phyloP scores from a whole-genome alignment of 208 protist genomes.

The Leishmania lainsoni region DNA sequence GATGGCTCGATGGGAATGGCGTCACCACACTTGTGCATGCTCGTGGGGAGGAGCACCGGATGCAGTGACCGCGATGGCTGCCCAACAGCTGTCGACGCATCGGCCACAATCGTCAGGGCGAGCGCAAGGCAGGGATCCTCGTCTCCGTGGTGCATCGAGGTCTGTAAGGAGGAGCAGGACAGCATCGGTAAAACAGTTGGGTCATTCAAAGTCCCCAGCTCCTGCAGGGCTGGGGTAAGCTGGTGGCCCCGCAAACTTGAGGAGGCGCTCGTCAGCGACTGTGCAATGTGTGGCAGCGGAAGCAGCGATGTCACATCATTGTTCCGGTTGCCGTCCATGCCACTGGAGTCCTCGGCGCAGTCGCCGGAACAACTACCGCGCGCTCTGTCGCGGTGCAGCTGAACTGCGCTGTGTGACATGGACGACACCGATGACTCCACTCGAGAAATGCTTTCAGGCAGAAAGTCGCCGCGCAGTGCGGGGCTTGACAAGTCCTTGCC shows the following conservation, averaged over 20 bases:
- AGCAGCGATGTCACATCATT: background rate
- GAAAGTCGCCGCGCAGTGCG: background rate
- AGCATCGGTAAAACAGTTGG: background rate
- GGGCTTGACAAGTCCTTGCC: background rate
- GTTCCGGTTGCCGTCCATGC: background rate
- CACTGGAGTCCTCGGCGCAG: background rate
- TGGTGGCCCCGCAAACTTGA: background rate
- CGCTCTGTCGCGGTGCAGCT: background rate
- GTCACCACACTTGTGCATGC: background rate
- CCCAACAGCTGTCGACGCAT: background rate
- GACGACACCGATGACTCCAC: background rate
- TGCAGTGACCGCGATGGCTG: constrained; percentile 9
- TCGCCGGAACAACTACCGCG: background rate
- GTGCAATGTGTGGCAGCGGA: constrained; percentile 5
- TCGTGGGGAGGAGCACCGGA: background rate
- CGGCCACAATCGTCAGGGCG: background rate
- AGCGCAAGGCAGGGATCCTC: constrained; percentile 9
- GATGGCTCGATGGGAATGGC: background rate
- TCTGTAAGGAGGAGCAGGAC: constrained; percentile 17
- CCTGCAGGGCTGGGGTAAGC: background rate
- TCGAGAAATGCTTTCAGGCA: background rate
- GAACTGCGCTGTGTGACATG: background rate
- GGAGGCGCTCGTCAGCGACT: background rate
- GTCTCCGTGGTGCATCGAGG: constrained; percentile 23
- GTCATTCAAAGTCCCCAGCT: background rate